phyloP scores from a whole-genome alignment of 73 alveolate genomes.

The Uronychia binucleata region DNA sequence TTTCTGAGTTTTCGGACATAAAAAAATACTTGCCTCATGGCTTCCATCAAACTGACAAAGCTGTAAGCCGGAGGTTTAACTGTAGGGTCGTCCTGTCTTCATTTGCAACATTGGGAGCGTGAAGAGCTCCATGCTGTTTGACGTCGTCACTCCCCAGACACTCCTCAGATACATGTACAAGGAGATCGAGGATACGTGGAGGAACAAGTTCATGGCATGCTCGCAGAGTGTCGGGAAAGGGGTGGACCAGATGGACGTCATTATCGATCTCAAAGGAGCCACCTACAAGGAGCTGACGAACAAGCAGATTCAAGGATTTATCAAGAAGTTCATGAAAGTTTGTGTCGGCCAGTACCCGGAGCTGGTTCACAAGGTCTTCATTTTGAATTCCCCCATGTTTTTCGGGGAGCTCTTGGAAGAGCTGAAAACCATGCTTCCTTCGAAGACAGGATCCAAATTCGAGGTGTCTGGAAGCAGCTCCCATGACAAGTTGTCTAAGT shows the following conservation, averaged over 20 bases:
- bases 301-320: slow-evolving; percentile 4
- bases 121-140: slow-evolving; percentile 9
- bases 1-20: slow-evolving; percentile 13
- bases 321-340: slow-evolving; percentile 4
- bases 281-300: slow-evolving; percentile 33
- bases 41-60: slow-evolving; percentile 41
- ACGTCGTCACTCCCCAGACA: slow-evolving; percentile 8
- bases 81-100: slow-evolving; percentile 44
- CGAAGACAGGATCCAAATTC: slow-evolving; percentile 7
- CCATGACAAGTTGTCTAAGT: slow-evolving; percentile 3
- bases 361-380: slow-evolving; percentile 24
- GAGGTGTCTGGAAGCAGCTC: slow-evolving; percentile 17
- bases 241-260: slow-evolving; percentile 24
- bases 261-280: slow-evolving; percentile 48
- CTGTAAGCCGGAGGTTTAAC: neutral
- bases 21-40: slow-evolving; percentile 62
- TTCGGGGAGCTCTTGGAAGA: slow-evolving; percentile 41
- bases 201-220: slow-evolving; percentile 42
- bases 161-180: slow-evolving; percentile 20
- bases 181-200: slow-evolving; percentile 46
- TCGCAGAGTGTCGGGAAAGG: neutral
- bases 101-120: slow-evolving; percentile 17
- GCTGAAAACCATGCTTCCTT: slow-evolving; percentile 9
- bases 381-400: slow-evolving; percentile 56
- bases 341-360: slow-evolving; percentile 29